A percentile compares a stretch with the other conserved stretches of the same genome.
These are phyloP conservation scores for Gardenia jasminoides DNA, from an alignment of 257 asterid species.

Conservation along the genomic window DNA sequence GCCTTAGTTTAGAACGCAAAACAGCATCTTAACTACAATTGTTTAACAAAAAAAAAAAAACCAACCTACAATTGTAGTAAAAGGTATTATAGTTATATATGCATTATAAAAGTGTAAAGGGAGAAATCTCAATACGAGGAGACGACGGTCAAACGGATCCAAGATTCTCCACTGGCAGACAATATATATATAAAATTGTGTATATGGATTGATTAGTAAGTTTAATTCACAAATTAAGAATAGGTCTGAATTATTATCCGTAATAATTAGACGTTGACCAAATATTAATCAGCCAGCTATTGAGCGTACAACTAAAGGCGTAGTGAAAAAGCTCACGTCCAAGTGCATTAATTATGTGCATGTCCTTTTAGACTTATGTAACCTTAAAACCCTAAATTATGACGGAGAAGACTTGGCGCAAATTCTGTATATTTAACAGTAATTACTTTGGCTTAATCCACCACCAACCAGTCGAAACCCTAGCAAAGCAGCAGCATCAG, in stretches of 20 bases:
- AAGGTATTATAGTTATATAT: too few relatives aligned
- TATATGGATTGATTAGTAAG: too few relatives aligned
- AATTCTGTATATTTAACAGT: background rate
- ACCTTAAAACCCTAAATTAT: background rate
- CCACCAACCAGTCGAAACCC: background rate
- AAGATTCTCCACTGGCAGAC: too few relatives aligned
- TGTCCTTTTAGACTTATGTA: background rate
- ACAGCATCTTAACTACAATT: too few relatives aligned
- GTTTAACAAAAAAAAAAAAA: too few relatives aligned
- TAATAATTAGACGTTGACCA: background rate
- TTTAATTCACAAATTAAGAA: too few relatives aligned
- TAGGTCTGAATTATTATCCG: background rate
- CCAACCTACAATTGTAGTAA: too few relatives aligned
- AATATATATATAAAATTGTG: too few relatives aligned
- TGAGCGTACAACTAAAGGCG: background rate
- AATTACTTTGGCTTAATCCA: background rate
- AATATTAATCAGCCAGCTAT: background rate
- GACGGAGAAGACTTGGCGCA: background rate
- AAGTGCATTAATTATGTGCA: background rate
- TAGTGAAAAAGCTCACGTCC: background rate
- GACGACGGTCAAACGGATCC: too few relatives aligned
- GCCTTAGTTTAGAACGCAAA: too few relatives aligned
- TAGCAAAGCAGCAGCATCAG: background rate
- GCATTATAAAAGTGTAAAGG: too few relatives aligned
- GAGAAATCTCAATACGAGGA: too few relatives aligned